These are phyloP conservation scores for Alternaria incomplexa DNA, from an alignment of 2,329 filamentous ascomycete species.

Conservation along the genomic window DNA sequence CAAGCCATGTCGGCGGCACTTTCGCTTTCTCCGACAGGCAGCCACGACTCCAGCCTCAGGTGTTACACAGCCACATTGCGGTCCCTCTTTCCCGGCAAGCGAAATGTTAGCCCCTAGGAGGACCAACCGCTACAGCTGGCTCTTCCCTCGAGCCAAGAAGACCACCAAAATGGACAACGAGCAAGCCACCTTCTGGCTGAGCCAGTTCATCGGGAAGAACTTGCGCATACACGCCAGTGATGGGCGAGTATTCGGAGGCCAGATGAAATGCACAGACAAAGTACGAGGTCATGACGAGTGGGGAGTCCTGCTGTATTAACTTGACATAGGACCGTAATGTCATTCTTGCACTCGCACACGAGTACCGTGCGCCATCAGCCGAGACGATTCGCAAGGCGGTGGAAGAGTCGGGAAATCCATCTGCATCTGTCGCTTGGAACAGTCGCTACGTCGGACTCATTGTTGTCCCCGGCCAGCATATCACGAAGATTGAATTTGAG, in stretches of 20 bases:
- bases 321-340: slow-evolving; percentile 77
- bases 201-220: slow-evolving; percentile 75
- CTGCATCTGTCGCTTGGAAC: slow-evolving; percentile 70
- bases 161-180: slow-evolving; percentile 55
- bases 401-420: slow-evolving; percentile 50
- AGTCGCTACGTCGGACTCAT: slow-evolving; percentile 88
- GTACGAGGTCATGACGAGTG: slow-evolving; percentile 57
- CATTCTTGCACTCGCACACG: slow-evolving; percentile 83
- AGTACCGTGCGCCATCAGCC: slow-evolving; percentile 76
- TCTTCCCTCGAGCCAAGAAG: slow-evolving; percentile 23
- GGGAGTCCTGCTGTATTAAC: neutral
- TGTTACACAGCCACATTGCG: slow-evolving; percentile 19
- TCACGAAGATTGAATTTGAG: slow-evolving; percentile 87
- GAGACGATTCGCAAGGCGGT: slow-evolving; percentile 50
- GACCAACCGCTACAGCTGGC: slow-evolving; percentile 23
- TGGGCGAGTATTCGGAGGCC: slow-evolving; percentile 84
- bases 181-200: slow-evolving; percentile 63
- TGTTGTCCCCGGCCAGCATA: slow-evolving; percentile 84
- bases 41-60: slow-evolving; percentile 12
- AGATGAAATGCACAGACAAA: slow-evolving; percentile 93
- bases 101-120: slow-evolving; percentile 13
- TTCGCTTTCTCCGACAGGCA: slow-evolving; percentile 2
- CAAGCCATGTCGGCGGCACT: slow-evolving; percentile 22
- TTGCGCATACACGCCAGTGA: slow-evolving; percentile 82
- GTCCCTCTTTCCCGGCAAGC: slow-evolving; percentile 13